Evolutionary conservation across 768 basidiomycete genomes (phyloP), one percentile per base, ranked within the genome.

Genomic region (Leccinum longicurvipes): DNA sequence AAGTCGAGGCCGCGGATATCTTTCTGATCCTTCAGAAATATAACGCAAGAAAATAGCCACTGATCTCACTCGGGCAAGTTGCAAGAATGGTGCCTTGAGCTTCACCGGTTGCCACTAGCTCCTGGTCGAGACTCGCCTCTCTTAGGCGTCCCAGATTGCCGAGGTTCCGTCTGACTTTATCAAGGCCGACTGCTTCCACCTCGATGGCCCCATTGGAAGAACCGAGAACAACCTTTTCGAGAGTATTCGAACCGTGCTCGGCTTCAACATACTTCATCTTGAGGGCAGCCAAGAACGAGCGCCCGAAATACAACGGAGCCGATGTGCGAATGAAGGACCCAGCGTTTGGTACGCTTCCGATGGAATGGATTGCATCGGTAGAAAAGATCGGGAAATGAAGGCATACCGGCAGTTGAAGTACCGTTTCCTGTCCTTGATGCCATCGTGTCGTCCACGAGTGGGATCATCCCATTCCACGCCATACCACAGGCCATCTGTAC

Each of bases 381-480:
- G 19, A 41, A 50, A 56, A 34, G 55, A 61, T 50, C 49, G 49
- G 57, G 46, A 53, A 51, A 57, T 42, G 47, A 36, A 45, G 44
- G 49, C 71, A 76, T 72, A 93, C 91, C 80, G 75, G 74, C 89
- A 91, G 45, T 73, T 65, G 69, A 98, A 98, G 72, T 96, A 94
- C 39, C 77, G 79, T 59, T 77, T 81, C 47, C 84, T 87, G 60
- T 91, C 84, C 66, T 92, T 90, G 60, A 77, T 67, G 6, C 96
- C 96, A 62, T 89, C 83, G 68, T 98, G 94, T 69, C 89, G 95
- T 25, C 96, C 96, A 54, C 93, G 82, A 8, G 69, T 57, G 19
- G 85, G 80, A 64, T 93, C 86, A 66, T 98, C 96, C 91, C 95
- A 98, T 73, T 98, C 96, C 47, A 98, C 82, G n/a, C 96, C 96